Percentiles rank a stretch among this genome's conserved stretches.
Evolutionary conservation across 441 rosid genomes (phyloP).

Genomic region (Isatis lusitanica): DNA sequence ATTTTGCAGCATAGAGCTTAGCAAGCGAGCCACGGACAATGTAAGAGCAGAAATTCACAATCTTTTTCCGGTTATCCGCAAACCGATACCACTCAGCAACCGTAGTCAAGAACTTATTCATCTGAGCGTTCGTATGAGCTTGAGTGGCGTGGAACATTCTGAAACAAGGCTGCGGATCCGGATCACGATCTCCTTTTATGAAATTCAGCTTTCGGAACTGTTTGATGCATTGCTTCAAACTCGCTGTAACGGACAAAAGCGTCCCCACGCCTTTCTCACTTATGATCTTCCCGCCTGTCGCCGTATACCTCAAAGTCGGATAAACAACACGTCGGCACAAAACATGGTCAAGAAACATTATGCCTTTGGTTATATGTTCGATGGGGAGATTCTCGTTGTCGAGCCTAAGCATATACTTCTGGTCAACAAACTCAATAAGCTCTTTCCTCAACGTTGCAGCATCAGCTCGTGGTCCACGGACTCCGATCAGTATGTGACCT

Average conservation of each 20-base stretch:
- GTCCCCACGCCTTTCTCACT: constrained; percentile 99
- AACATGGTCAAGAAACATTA: constrained; percentile 96
- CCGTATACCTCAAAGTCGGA: constrained; percentile 91
- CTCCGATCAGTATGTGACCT: constrained; percentile 89
- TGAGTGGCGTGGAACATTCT: constrained; percentile 96
- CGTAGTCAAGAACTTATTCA: constrained; percentile 85
- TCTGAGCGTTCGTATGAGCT: constrained; percentile 94
- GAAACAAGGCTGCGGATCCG: constrained; percentile 96
- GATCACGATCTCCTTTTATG: constrained; percentile 90
- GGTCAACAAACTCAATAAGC: constrained; percentile 87
- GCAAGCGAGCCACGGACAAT: constrained; percentile 82
- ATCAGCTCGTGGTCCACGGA: constrained; percentile 92
- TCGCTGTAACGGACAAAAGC: constrained; percentile 84
- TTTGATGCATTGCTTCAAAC: constrained; percentile 86
- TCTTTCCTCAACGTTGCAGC: constrained; percentile 94
- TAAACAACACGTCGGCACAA: constrained; percentile 91
- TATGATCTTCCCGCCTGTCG: constrained; percentile 92
- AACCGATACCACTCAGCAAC: constrained; percentile 93
- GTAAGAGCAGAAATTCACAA: constrained; percentile 84
- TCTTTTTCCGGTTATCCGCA: constrained; percentile 90
- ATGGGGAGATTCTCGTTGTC: constrained; percentile 88
- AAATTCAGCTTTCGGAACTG: constrained; percentile 83
- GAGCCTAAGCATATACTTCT: constrained; percentile 84
- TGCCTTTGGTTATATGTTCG: constrained; percentile 91
- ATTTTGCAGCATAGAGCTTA: constrained; percentile 93